phyloP scores from a whole-genome alignment of 2,329 filamentous ascomycete species.

The Ophiocordyceps robertsii region DNA sequence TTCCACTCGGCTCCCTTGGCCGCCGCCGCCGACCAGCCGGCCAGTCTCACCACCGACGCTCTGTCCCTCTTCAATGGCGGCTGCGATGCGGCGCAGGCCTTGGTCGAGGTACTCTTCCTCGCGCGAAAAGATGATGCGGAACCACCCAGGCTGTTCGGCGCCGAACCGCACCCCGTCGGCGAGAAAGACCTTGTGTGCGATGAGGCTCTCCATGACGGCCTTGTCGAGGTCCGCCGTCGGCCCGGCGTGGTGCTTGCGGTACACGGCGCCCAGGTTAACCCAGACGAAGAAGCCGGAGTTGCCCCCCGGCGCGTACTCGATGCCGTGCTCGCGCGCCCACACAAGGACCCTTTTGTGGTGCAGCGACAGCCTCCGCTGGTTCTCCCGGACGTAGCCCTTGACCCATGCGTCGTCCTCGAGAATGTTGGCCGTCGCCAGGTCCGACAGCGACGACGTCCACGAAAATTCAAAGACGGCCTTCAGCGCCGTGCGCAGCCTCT shows the following conservation, averaged over 20 bases:
- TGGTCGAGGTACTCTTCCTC: conserved; percentile 14
- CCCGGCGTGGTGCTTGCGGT: conserved; percentile 6
- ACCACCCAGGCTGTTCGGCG: conserved; percentile 23
- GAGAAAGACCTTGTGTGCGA: conserved; percentile 19
- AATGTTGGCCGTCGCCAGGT: conserved; percentile 24
- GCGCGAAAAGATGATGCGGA: conserved; percentile 24
- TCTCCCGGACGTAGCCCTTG: conserved; percentile 28
- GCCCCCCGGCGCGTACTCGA: conserved; percentile 29
- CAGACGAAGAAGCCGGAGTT: conserved; percentile 45
- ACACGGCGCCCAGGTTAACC: conserved; percentile 28
- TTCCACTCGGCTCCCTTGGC: no score
- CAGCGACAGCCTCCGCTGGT: conserved; percentile 23
- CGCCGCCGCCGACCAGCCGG: not conserved
- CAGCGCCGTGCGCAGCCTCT: conserved; percentile 22
- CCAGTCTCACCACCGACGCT: not conserved
- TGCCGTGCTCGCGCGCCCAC: conserved; percentile 8
- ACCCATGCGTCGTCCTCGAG: conserved; percentile 29
- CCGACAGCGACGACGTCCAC: conserved; percentile 29
- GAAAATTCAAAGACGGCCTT: conserved; percentile 24
- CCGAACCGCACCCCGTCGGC: conserved; percentile 23
- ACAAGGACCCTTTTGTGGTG: conserved; percentile 14
- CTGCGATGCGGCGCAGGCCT: conserved; percentile 8
- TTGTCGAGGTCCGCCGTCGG: conserved; percentile 10
- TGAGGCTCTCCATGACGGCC: conserved; percentile 13
- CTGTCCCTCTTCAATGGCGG: not conserved